Base-by-base conservation (phyloP, 2,329 filamentous ascomycete species). In the Arthrocladium fulminans region DNA sequence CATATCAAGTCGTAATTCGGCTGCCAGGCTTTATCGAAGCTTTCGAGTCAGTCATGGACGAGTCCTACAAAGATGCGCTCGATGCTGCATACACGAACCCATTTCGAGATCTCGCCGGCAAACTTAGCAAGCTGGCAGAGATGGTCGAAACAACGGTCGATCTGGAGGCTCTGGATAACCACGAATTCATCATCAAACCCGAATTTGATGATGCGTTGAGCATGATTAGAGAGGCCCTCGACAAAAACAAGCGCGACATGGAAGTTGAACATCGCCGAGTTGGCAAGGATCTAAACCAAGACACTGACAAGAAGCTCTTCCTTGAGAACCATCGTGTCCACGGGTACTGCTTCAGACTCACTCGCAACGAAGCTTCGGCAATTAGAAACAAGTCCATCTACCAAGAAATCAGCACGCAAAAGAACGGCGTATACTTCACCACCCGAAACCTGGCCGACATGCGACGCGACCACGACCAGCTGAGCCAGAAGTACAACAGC, bases 81-180 rank as follows among this genome's bases (percentile, higher is more conserved):
- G 89, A 97, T 54, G 77, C 77, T 5, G 83, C 88, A 20, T 98
- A 98, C 64, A 96, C 89, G 0, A 77, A 78, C 22, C 94, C 94
- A 63, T 72, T 98, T 32, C 79, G 78, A 42, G 79, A 85, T 51
- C 79, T 87, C 51, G 85, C 83, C 4, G 81, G 88, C 60, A 86
- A 82, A 60, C 75, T 98, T 44, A 82, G 78, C 22, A 95, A 88
- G 63, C 73, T 98, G 9, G 86, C 90, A 61, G 92, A 98, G 63
- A 96, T 98, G 88, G 92, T 98, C 0, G 92, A 98, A 70, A 95
- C 92, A 1, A 98, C 94, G 0, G 89, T 98, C 12, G 92, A 98
- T 61, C 78, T 98, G 0, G 87, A 95, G 50, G 92, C 92, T 2
- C 78, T 98, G 9, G 90, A 98, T 60, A 88, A 92, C 57, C 92